Conservation (phyloP, 129 eudicot species). For the Tanacetum coccineum region DNA sequence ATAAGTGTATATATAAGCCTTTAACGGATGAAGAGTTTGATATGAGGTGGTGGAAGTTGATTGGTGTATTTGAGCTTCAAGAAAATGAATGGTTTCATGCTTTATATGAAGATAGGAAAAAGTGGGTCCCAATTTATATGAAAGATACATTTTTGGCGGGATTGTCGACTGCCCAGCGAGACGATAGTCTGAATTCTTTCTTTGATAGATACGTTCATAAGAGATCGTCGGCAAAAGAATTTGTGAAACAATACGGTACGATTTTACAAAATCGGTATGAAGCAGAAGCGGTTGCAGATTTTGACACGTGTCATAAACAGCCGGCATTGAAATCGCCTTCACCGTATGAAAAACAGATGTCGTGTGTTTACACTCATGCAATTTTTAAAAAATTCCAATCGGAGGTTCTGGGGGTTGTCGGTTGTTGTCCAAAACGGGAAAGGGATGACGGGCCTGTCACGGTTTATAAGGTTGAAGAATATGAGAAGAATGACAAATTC, state of each 20-base stretch:
- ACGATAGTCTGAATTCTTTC: conserved; percentile 32
- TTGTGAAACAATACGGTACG: conserved; percentile 27
- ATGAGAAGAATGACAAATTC: conserved; percentile 23
- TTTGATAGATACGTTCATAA: conserved; percentile 36
- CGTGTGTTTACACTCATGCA: conserved; percentile 31
- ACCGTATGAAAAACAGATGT: conserved; percentile 43
- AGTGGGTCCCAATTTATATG: conserved; percentile 38
- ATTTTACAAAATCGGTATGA: conserved; percentile 34
- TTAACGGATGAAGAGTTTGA: conserved; percentile 34
- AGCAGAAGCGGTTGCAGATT: conserved; percentile 40
- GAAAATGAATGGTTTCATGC: conserved; percentile 41
- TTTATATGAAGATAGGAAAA: conserved; percentile 32
- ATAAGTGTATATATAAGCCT: conserved; percentile 32
- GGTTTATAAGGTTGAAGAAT: conserved; percentile 19
- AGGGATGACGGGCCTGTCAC: conserved; percentile 24
- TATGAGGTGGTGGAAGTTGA: conserved; percentile 44
- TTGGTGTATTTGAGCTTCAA: conserved; percentile 36
- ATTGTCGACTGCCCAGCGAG: conserved; percentile 32
- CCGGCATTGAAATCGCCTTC: conserved; percentile 39
- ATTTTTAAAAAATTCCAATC: conserved; percentile 36
- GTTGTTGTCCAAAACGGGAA: conserved; percentile 32
- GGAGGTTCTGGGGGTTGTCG: conserved; percentile 35
- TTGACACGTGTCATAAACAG: conserved; percentile 40
- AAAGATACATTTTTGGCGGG: conserved; percentile 29
- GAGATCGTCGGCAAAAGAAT: conserved; percentile 33